Percentiles rank a stretch among this genome's conserved stretches.
phyloP scores from a whole-genome alignment of 2,329 filamentous ascomycete species.

The Capronia coronata region DNA sequence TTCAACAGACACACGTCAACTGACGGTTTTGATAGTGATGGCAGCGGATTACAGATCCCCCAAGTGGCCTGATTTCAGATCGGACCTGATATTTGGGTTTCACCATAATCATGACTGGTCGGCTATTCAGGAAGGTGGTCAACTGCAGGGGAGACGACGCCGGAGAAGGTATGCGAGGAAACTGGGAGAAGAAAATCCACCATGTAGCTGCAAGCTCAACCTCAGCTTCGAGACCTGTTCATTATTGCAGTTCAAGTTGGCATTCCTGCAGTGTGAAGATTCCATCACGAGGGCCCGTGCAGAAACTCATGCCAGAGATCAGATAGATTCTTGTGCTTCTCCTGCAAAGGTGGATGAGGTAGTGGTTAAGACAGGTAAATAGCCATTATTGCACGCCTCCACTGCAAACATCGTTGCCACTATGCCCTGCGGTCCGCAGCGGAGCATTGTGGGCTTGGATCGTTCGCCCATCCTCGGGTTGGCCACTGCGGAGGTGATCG shows the following conservation, averaged over 20 bases:
- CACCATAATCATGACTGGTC: neutral
- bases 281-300: too few species aligned
- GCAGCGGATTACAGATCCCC: neutral
- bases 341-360: too few species aligned
- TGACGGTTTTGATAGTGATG: neutral
- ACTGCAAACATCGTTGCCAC: too few species aligned
- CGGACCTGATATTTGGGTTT: neutral
- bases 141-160: neutral
- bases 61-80: neutral
- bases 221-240: neutral
- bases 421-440: neutral
- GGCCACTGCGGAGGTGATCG: neutral
- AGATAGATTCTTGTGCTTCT: too few species aligned
- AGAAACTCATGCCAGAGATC: too few species aligned
- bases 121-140: neutral
- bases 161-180: neutral
- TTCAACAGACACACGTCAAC: conserved; percentile 4
- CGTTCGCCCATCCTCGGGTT: neutral
- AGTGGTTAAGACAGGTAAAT: too few species aligned
- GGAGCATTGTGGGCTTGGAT: neutral
- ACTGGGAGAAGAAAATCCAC: neutral
- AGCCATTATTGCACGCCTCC: too few species aligned
- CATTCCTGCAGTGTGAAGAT: too few species aligned
- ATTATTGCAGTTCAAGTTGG: neutral
- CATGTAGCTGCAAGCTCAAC: neutral